phyloP scores from a whole-genome alignment of 768 basidiomycete genomes.

The Grammothele lineata region DNA sequence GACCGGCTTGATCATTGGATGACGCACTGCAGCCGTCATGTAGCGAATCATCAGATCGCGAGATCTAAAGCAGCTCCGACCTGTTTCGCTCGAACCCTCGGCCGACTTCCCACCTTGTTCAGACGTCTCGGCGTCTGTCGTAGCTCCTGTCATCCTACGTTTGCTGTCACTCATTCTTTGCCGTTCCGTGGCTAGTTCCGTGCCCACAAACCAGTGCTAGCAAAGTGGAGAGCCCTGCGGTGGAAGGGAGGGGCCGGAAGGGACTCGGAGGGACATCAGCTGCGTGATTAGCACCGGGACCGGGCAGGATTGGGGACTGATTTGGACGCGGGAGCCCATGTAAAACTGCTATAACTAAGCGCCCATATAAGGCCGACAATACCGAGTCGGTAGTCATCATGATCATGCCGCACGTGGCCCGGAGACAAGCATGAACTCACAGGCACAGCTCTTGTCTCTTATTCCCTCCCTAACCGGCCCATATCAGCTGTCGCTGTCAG shows the following conservation, averaged over 20 bases:
- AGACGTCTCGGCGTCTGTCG: neutral
- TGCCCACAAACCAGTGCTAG: too few species aligned
- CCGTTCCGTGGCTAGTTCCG: too few species aligned
- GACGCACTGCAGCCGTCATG: conserved; percentile 11
- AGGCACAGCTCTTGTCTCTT: conserved; percentile 22
- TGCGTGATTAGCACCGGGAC: too few species aligned
- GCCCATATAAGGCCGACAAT: conserved; percentile 21
- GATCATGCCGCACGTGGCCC: conserved; percentile 8
- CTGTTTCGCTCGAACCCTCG: too few species aligned
- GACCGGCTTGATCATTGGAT: too few species aligned
- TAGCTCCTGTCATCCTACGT: too few species aligned
- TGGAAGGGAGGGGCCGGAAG: too few species aligned
- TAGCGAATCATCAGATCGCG: conserved; percentile 7
- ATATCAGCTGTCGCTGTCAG: conserved; percentile 9
- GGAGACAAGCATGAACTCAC: conserved; percentile 21
- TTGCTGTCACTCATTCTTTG: too few species aligned
- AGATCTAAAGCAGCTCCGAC: conserved; percentile 15
- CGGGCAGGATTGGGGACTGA: too few species aligned
- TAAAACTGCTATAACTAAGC: conserved; percentile 17
- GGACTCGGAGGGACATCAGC: too few species aligned
- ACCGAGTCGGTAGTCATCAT: conserved; percentile 17
- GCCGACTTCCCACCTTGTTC: neutral
- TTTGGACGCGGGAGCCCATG: too few species aligned
- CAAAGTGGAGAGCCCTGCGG: too few species aligned
- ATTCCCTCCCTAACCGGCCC: conserved; percentile 9